These are phyloP conservation scores for Epichloe gansuensis DNA, from an alignment of 2,329 filamentous ascomycete species.

Conservation along the genomic window DNA sequence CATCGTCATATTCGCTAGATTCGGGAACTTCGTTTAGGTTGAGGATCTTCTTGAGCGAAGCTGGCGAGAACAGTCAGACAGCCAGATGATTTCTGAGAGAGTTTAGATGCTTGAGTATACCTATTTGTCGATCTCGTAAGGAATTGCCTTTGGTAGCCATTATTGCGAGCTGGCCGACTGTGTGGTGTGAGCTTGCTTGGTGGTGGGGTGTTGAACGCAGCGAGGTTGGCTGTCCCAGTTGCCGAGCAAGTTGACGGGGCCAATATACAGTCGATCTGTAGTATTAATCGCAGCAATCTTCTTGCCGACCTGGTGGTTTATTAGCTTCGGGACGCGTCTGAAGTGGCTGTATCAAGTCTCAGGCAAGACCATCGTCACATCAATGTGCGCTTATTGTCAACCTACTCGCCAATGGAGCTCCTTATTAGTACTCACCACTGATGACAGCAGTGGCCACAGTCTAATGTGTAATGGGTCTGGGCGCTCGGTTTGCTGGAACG, in stretches of 20 bases:
- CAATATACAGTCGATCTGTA: background rate
- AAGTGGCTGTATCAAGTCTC: background rate
- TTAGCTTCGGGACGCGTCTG: background rate
- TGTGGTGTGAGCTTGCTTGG: background rate
- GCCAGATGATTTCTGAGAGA: background rate
- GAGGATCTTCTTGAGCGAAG: constrained; percentile 87
- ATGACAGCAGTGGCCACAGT: constrained; percentile 5
- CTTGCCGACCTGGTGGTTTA: background rate
- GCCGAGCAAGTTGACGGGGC: background rate
- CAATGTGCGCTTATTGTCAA: background rate
- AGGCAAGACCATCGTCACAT: background rate
- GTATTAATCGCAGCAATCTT: background rate
- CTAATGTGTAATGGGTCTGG: background rate
- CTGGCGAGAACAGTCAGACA: constrained; percentile 30
- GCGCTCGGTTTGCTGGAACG: constrained; percentile 7
- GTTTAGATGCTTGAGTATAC: constrained; percentile 16
- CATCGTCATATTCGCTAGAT: constrained; percentile 49
- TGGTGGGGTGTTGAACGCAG: background rate
- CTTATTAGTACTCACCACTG: background rate
- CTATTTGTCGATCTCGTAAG: constrained; percentile 39
- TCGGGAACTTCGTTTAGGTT: constrained; percentile 74
- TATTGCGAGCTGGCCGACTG: constrained; percentile 8
- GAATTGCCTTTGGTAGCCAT: constrained; percentile 36
- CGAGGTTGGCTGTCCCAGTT: background rate
- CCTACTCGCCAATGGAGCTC: constrained; percentile 1